phyloP scores from a whole-genome alignment of 1,284 basidiomycete species.

The Fomitopsis betulina region DNA sequence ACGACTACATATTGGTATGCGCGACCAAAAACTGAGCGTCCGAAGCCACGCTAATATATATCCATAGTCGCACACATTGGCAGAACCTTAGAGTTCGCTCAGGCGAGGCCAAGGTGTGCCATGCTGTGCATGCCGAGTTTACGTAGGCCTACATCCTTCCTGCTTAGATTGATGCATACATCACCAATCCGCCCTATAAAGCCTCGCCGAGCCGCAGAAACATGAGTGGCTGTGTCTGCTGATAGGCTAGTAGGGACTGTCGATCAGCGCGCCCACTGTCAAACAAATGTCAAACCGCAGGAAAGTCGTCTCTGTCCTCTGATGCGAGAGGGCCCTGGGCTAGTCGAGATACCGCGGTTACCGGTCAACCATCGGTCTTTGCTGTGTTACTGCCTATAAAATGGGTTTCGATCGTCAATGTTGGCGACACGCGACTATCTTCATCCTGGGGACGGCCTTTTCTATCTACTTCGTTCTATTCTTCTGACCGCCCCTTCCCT shows the following conservation, averaged over 20 bases:
- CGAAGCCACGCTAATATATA: too few species aligned
- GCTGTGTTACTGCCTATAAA: background rate
- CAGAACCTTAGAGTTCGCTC: too few species aligned
- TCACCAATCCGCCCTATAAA: background rate
- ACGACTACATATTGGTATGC: too few species aligned
- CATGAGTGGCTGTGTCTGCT: background rate
- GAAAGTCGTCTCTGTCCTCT: background rate
- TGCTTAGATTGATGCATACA: too few species aligned
- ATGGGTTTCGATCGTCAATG: too few species aligned
- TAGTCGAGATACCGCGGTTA: background rate
- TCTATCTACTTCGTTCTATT: background rate
- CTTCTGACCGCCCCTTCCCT: background rate
- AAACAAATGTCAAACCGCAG: constrained; percentile 1
- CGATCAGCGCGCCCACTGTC: background rate
- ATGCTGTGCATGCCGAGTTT: too few species aligned
- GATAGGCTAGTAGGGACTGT: constrained; percentile 6
- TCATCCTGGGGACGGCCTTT: background rate
- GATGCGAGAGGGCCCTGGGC: background rate
- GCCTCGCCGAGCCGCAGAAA: background rate
- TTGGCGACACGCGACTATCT: background rate
- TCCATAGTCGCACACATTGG: too few species aligned
- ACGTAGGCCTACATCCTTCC: too few species aligned
- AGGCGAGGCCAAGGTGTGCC: too few species aligned
- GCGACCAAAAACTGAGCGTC: too few species aligned
- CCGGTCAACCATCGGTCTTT: background rate